Conservation (phyloP, 805 yeast genomes). For the Lachancea sp. region DNA sequence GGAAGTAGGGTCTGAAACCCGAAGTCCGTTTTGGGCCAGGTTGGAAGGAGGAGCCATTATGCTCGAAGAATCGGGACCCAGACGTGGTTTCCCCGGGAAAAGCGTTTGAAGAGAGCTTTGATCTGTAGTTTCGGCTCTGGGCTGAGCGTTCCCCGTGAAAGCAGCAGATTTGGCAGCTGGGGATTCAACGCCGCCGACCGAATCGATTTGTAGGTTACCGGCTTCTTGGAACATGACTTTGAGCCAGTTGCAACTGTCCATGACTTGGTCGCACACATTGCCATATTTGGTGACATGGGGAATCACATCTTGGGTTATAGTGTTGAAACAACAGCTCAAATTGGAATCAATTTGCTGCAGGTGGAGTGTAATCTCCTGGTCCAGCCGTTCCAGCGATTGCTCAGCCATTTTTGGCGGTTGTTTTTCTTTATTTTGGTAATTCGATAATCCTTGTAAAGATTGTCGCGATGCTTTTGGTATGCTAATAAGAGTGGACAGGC, state of each 20-base stretch:
- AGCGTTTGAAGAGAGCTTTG: conserved; percentile 7
- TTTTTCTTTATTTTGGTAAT: neutral
- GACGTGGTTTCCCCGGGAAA: conserved; percentile 8
- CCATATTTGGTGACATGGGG: conserved; percentile 64
- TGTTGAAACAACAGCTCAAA: conserved; percentile 58
- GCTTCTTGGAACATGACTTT: conserved; percentile 71
- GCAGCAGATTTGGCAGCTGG: neutral
- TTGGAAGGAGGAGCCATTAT: conserved; percentile 3
- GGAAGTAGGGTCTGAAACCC: neutral
- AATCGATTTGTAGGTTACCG: conserved; percentile 45
- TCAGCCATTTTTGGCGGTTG: conserved; percentile 17
- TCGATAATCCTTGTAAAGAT: neutral
- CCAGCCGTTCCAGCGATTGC: conserved; percentile 54
- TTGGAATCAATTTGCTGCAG: conserved; percentile 76
- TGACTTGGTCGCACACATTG: conserved; percentile 48
- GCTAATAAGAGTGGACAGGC: neutral
- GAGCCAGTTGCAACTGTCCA: conserved; percentile 68
- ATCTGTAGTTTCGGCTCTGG: conserved; percentile 4
- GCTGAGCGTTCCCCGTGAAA: neutral
- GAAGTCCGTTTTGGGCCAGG: neutral
- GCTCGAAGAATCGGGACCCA: conserved; percentile 8
- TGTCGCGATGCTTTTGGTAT: neutral
- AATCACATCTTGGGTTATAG: conserved; percentile 58
- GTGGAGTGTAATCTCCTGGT: conserved; percentile 70
- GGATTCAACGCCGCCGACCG: conserved; percentile 38